Evolutionary conservation across 2,329 filamentous ascomycete genomes (phyloP).

Genomic region (Exophiala oligosperma): DNA sequence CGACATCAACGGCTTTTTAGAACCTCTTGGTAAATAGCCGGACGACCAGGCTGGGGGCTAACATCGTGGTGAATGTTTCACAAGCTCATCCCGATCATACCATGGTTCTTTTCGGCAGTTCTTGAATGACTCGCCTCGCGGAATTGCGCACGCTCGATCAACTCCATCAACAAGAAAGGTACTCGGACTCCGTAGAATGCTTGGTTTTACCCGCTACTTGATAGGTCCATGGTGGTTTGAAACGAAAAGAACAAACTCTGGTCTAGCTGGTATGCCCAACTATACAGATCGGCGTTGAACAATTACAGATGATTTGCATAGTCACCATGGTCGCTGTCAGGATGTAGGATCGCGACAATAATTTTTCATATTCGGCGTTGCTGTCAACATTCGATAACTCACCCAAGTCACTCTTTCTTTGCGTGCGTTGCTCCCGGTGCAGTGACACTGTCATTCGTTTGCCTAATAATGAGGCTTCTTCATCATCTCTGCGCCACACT

Average conservation of each 20-base stretch:
- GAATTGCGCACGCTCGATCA: background rate
- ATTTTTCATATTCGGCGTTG: background rate
- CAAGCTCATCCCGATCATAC: too few relatives aligned
- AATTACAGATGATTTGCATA: background rate
- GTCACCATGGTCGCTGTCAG: background rate
- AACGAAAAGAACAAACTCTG: background rate
- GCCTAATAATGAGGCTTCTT: slow-evolving; percentile 5
- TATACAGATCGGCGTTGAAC: background rate
- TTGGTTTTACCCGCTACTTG: too few relatives aligned
- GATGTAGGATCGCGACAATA: background rate
- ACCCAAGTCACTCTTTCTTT: slow-evolving; percentile 12
- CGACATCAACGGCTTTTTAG: background rate
- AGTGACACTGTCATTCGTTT: slow-evolving; percentile 4
- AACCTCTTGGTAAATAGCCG: background rate
- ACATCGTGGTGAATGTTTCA: too few relatives aligned
- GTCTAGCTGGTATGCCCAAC: too few relatives aligned
- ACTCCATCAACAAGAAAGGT: background rate
- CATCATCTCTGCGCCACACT: slow-evolving; percentile 1
- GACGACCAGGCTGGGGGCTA: too few relatives aligned
- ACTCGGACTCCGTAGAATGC: background rate
- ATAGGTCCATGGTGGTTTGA: background rate
- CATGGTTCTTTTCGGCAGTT: background rate
- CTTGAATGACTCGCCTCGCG: background rate
- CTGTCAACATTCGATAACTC: slow-evolving; percentile 7
- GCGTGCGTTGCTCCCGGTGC: background rate